These are phyloP conservation scores for Aspergillus sparsus DNA, from an alignment of 495 filamentous ascomycete species.

Conservation along the genomic window DNA sequence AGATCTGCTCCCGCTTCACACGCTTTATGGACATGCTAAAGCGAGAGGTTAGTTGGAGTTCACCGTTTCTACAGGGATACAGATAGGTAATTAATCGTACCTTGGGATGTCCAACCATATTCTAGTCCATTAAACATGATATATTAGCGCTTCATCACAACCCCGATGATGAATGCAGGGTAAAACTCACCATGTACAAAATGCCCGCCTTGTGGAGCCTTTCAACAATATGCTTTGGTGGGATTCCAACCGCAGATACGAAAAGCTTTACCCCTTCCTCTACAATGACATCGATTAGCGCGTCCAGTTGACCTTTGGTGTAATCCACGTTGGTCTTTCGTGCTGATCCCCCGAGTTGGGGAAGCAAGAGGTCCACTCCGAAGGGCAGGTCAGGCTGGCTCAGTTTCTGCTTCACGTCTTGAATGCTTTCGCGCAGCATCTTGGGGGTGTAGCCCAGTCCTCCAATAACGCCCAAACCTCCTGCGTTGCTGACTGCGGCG, in stretches of 20 bases:
- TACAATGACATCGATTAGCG: constrained; percentile 88
- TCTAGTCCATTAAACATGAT: too few relatives aligned
- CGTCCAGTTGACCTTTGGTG: constrained; percentile 95
- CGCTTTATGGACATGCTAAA: constrained; percentile 86
- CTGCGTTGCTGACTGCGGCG: constrained; percentile 94
- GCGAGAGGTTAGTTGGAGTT: too few relatives aligned
- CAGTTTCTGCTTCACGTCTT: constrained; percentile 85
- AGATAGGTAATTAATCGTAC: too few relatives aligned
- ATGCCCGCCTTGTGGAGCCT: constrained; percentile 82
- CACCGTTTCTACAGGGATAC: too few relatives aligned
- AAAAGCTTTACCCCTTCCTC: constrained; percentile 86
- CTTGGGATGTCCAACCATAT: constrained; percentile 98
- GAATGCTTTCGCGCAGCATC: constrained; percentile 91
- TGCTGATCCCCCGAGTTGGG: constrained; percentile 89
- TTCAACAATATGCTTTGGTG: constrained; percentile 83
- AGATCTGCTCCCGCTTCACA: constrained; percentile 84
- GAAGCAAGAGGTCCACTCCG: constrained; percentile 91
- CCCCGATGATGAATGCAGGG: background rate
- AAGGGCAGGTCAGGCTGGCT: constrained; percentile 94
- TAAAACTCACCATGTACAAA: constrained; percentile 65
- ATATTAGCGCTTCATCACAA: too few relatives aligned
- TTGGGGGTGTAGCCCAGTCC: constrained; percentile 95
- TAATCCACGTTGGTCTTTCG: constrained; percentile 99
- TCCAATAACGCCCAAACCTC: constrained; percentile 93
- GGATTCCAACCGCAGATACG: constrained; percentile 93